Evolutionary conservation across 768 basidiomycete species (phyloP).

Genomic region (Rhizopogon roseolus): DNA sequence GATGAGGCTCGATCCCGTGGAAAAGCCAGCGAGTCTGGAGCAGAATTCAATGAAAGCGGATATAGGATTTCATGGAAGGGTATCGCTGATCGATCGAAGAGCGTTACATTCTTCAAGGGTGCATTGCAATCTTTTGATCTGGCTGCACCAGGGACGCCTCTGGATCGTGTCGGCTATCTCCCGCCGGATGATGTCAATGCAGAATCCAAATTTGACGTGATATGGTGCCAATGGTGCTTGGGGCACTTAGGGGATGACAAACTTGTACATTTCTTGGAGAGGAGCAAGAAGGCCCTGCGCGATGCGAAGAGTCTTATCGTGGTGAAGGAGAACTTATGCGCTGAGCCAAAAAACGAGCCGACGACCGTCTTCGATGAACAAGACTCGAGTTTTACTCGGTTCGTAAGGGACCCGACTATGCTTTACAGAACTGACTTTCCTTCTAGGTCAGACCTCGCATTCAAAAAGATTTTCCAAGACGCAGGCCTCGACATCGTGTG

Average conservation of each 20-base stretch:
- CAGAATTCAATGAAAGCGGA: conserved; percentile 29
- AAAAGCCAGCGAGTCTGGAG: conserved; percentile 18
- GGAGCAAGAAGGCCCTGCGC: conserved; percentile 52
- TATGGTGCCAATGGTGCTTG: conserved; percentile 98
- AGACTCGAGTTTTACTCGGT: conserved; percentile 92
- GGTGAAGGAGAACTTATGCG: conserved; percentile 89
- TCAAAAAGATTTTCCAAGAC: conserved; percentile 68
- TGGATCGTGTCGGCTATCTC: conserved; percentile 68
- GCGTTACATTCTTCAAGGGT: conserved; percentile 74
- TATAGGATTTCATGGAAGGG: conserved; percentile 54
- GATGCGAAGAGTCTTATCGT: conserved; percentile 58
- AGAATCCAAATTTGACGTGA: conserved; percentile 74
- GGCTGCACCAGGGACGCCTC: conserved; percentile 34
- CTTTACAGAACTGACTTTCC: background rate
- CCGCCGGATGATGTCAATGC: conserved; percentile 45
- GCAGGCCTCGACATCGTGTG: conserved; percentile 70
- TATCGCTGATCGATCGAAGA: conserved; percentile 55
- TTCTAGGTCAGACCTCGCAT: conserved; percentile 74
- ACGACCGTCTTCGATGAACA: conserved; percentile 69
- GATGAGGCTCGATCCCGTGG: conserved; percentile 55
- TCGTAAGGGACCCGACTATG: background rate
- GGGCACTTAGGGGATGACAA: conserved; percentile 79
- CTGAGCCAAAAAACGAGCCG: conserved; percentile 48
- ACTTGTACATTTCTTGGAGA: conserved; percentile 70
- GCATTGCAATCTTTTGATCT: conserved; percentile 85